Percentiles rank a stretch among this genome's conserved stretches.
Conservation (phyloP, 2,329 filamentous ascomycete species). For the Penicillium sp. region DNA sequence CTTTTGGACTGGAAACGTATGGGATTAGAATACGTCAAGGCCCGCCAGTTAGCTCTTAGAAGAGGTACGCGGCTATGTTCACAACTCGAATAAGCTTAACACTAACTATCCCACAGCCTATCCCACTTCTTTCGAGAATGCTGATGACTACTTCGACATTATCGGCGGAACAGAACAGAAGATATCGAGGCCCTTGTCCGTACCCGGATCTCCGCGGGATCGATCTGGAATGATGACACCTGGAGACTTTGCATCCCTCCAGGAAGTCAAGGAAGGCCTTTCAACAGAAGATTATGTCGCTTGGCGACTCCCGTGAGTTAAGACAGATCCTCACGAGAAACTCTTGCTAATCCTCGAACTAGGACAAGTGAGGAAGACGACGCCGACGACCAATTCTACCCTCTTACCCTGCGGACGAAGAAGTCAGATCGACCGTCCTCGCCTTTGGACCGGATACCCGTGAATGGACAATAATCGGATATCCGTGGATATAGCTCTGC, state of each 20-base stretch:
- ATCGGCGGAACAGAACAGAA: slow-evolving; percentile 93
- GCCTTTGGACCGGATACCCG: slow-evolving; percentile 40
- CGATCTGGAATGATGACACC: slow-evolving; percentile 98
- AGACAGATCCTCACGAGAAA: background rate
- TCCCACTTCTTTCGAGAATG: slow-evolving; percentile 77
- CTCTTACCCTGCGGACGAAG: slow-evolving; percentile 66
- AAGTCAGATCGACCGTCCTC: slow-evolving; percentile 45
- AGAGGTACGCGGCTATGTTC: slow-evolving; percentile 52
- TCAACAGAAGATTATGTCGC: slow-evolving; percentile 97
- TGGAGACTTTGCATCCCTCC: slow-evolving; percentile 93
- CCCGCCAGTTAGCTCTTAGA: slow-evolving; percentile 86
- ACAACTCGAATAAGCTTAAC: background rate
- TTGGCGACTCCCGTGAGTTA: slow-evolving; percentile 94
- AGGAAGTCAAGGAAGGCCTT: slow-evolving; percentile 90
- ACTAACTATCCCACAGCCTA: slow-evolving; percentile 64
- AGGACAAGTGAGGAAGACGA: slow-evolving; percentile 85
- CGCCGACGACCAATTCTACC: slow-evolving; percentile 75
- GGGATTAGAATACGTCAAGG: slow-evolving; percentile 99
- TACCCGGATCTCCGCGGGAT: slow-evolving; percentile 89
- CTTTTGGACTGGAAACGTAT: slow-evolving; percentile 98
- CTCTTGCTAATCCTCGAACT: slow-evolving; percentile 29
- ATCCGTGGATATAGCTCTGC: background rate
- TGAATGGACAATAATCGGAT: slow-evolving; percentile 30
- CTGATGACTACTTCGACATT: slow-evolving; percentile 83
- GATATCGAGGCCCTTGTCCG: slow-evolving; percentile 91